Evolutionary conservation across 2,329 filamentous ascomycete genomes (phyloP), one percentile per base, ranked within the genome.

Genomic region (Fusarium sp.): DNA sequence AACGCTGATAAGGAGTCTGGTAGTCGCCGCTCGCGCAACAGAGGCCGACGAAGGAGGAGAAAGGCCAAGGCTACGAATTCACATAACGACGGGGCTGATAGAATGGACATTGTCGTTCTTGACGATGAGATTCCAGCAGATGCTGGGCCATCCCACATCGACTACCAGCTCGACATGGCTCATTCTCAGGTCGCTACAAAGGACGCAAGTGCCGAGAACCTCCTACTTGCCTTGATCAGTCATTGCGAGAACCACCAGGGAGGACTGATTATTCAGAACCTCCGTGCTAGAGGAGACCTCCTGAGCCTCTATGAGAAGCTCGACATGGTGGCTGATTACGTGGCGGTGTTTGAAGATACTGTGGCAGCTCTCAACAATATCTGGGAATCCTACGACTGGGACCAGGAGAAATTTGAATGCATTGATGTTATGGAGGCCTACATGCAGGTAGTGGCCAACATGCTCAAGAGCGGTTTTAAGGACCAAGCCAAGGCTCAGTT

Each of bases 401-500:
- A 55, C 7, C 6, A 27, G 13, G 43, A 61, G 16, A 36, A 7
- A 36, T 53, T 41, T 12, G 6, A 27, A 11, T 31, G 11, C 13
- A 11, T 55, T 31, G 58, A 61, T 10, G 36, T 50, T n/a, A 36
- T 61, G 41, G 58, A 61, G 23, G 58, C 51, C 4, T 41, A 34
- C 36, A 34, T 55, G 27, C 50, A 61, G 28, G 41, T 61, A 6
- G 43, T 18, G 4, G 58, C 50, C 5, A 61, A 55, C n/a, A 43
- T 61, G 34, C 28, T 55, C 12, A 61, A 55, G 36, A 13, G 50
- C 39, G 51, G 36, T 10, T 50, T 48, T 11, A 8, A 9, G 34
- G 34, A 27, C 6, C 15, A 18, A 10, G 58, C 43, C 8, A 27
- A 37, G 15, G 43, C 34, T 5, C 8, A 8, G 40, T 46, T 27